Evolutionary conservation across 345 rosid genomes (phyloP).

Genomic region (Brassica nigra): DNA sequence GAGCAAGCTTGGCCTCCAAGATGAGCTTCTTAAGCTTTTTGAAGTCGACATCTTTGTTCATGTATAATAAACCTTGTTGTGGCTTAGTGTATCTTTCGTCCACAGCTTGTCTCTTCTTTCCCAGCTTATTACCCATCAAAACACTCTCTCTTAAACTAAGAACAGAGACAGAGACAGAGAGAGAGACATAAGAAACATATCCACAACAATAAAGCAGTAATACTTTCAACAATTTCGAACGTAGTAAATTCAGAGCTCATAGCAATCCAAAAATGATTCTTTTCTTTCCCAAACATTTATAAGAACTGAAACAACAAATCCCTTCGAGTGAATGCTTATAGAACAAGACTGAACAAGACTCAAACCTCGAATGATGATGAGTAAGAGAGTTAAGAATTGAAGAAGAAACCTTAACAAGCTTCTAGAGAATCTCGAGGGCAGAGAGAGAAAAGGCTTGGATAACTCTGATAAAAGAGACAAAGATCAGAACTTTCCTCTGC

Average conservation of each 20-base stretch:
- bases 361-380: neutral
- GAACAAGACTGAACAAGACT: neutral
- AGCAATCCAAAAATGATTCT: neutral
- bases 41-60: constrained; percentile 76
- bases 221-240: neutral
- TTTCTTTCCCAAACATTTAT: neutral
- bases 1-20: constrained; percentile 94
- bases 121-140: constrained; percentile 91
- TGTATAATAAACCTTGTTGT: constrained; percentile 64
- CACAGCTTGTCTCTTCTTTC: constrained; percentile 73
- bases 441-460: neutral
- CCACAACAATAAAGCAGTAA: neutral
- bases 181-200: neutral
- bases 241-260: neutral
- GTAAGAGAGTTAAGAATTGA: neutral
- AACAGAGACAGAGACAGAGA: neutral
- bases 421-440: constrained; percentile 2
- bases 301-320: neutral
- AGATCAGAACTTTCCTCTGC: constrained; percentile 11
- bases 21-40: constrained; percentile 91
- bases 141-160: neutral
- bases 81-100: constrained; percentile 84
- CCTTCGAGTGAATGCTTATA: neutral
- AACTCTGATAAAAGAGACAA: constrained; percentile 13
- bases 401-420: constrained; percentile 14